Conservation (phyloP, 169 alveolate species). For the Plasmodium fragile region DNA sequence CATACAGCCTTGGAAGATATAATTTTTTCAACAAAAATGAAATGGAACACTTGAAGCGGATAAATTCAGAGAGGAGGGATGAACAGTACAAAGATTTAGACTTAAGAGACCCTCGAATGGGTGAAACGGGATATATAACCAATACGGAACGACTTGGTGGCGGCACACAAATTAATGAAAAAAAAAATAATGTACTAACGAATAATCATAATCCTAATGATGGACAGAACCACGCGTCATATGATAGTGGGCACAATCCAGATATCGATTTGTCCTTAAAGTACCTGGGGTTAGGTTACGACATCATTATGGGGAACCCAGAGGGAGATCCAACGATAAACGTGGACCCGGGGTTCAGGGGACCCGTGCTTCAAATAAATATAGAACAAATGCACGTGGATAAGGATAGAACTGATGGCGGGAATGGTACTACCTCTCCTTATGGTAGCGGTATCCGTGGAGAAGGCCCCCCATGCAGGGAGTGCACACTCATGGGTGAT, state of each 20-base stretch:
- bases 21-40: not conserved
- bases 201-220: not conserved
- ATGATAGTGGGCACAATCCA: not conserved
- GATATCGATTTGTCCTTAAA: slow-evolving; percentile 72
- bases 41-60: not conserved
- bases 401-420: not conserved
- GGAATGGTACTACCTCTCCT: not conserved
- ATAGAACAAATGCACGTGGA: slow-evolving; percentile 1
- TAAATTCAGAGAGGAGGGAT: not conserved
- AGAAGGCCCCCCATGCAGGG: not conserved
- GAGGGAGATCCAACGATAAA: slow-evolving; percentile 88
- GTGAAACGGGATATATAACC: not conserved
- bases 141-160: not conserved
- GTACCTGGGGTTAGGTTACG: slow-evolving; percentile 89
- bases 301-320: slow-evolving; percentile 88
- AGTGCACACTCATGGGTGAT: not conserved
- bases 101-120: slow-evolving; percentile 14
- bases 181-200: not conserved
- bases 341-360: slow-evolving; percentile 89
- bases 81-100: slow-evolving; percentile 14
- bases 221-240: not conserved
- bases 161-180: not conserved
- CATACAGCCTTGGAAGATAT: slow-evolving; percentile 9
- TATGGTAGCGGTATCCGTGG: not conserved
- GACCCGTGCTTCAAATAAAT: slow-evolving; percentile 85